Conservation (phyloP, 2,329 filamentous ascomycete genomes). For the Diaporthe sp. region DNA sequence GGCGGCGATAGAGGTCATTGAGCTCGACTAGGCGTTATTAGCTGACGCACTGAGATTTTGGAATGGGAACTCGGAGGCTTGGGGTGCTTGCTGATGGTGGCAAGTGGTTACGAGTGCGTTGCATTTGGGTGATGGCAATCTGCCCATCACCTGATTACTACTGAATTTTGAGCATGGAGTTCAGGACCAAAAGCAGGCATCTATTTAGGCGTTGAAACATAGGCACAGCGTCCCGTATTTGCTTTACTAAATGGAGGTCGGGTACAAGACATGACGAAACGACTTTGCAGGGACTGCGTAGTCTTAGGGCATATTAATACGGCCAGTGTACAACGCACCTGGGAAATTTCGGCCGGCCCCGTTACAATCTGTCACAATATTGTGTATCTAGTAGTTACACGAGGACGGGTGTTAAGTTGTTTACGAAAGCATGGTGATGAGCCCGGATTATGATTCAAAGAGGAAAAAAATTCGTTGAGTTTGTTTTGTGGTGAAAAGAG, state of each 20-base stretch:
- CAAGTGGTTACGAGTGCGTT: neutral
- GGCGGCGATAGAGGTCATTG: constrained; percentile 30
- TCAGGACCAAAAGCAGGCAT: constrained; percentile 7
- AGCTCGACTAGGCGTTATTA: constrained; percentile 28
- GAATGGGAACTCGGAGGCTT: neutral
- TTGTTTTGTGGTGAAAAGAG: neutral
- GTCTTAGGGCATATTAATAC: neutral
- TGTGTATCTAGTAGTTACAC: neutral
- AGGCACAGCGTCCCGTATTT: neutral
- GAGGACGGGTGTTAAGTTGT: no score
- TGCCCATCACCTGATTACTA: neutral
- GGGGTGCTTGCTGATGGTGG: neutral
- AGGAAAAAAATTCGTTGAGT: neutral
- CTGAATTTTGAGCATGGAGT: constrained; percentile 31
- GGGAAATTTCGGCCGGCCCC: neutral
- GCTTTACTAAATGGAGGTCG: neutral
- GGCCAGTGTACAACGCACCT: constrained; percentile 4
- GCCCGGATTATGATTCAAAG: neutral
- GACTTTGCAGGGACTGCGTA: neutral
- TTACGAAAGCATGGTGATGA: no score
- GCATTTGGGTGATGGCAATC: constrained; percentile 2
- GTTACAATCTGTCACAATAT: neutral
- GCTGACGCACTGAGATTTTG: neutral
- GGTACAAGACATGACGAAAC: neutral
- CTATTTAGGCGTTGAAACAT: neutral